Conservation (phyloP, 768 basidiomycete species). For the Lactarius quietus region DNA sequence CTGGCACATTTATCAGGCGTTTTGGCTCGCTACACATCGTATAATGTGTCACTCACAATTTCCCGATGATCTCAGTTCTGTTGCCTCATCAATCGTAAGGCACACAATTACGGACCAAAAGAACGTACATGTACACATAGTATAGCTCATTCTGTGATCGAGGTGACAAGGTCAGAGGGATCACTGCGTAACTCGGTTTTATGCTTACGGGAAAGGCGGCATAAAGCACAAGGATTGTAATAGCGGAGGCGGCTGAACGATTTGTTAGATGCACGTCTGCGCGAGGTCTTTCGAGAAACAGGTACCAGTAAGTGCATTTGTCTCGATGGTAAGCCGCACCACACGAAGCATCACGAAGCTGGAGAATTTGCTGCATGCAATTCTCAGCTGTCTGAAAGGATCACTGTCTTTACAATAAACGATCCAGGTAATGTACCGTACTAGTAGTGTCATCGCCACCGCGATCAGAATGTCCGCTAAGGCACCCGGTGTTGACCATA, state of each 20-base stretch:
- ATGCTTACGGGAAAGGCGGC: neutral
- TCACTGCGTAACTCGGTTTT: no score
- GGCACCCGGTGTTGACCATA: neutral
- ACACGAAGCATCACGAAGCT: neutral
- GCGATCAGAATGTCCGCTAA: neutral
- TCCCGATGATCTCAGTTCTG: neutral
- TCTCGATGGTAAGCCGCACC: neutral
- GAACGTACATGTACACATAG: neutral
- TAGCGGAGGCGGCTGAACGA: neutral
- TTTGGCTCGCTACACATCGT: neutral
- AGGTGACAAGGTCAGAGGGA: neutral
- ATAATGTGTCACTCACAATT: neutral
- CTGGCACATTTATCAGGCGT: neutral
- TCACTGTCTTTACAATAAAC: neutral
- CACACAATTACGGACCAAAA: neutral
- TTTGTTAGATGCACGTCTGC: neutral
- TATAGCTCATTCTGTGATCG: neutral
- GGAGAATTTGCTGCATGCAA: neutral
- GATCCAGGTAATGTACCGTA: neutral
- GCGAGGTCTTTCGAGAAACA: neutral
- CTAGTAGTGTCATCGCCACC: neutral
- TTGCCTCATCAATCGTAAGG: neutral
- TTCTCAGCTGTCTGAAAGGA: neutral
- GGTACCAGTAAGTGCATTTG: neutral
- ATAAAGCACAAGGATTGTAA: neutral